A percentile compares a stretch with the other conserved stretches of the same genome.
These are phyloP conservation scores for Neoboletus brunneissimus DNA, from an alignment of 768 basidiomycete species.

Conservation along the genomic window DNA sequence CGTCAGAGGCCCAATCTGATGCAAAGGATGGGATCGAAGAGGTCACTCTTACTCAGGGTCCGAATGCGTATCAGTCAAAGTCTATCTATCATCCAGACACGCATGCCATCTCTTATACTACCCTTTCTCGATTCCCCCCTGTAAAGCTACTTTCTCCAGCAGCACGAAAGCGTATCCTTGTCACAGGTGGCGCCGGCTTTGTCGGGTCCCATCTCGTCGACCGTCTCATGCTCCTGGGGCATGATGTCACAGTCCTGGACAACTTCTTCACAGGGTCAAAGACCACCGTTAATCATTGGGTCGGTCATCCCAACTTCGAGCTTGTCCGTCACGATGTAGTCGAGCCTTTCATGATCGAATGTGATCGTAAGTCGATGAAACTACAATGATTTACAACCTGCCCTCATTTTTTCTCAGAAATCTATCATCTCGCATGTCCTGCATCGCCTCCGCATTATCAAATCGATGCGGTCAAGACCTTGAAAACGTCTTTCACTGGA, in stretches of 20 bases:
- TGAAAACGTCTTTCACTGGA: conserved; percentile 98
- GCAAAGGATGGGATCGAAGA: conserved; percentile 41
- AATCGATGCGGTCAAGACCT: conserved; percentile 95
- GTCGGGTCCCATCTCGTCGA: conserved; percentile 98
- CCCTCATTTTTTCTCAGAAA: conserved; percentile 51
- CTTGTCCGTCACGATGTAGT: conserved; percentile 97
- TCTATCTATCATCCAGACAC: conserved; percentile 81
- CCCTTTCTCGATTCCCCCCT: conserved; percentile 88
- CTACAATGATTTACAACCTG: too few species aligned
- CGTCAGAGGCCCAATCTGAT: conserved; percentile 34
- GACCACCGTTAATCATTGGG: conserved; percentile 94
- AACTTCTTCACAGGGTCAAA: conserved; percentile 99
- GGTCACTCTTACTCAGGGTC: conserved; percentile 39
- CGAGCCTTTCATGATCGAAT: conserved; percentile 97
- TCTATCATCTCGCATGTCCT: conserved; percentile 97
- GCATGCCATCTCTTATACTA: conserved; percentile 87
- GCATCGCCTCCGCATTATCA: conserved; percentile 98
- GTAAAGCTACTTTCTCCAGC: conserved; percentile 82
- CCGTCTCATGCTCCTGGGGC: conserved; percentile 94
- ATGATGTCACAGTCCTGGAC: conserved; percentile 95
- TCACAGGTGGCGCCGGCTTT: conserved; percentile 99
- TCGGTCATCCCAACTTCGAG: conserved; percentile 99
- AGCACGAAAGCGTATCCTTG: conserved; percentile 82
- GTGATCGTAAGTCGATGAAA: conserved; percentile 68
- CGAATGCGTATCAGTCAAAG: conserved; percentile 67